phyloP scores from a whole-genome alignment of 1,139 yeast genomes.

The Suhomyces kunorum region DNA sequence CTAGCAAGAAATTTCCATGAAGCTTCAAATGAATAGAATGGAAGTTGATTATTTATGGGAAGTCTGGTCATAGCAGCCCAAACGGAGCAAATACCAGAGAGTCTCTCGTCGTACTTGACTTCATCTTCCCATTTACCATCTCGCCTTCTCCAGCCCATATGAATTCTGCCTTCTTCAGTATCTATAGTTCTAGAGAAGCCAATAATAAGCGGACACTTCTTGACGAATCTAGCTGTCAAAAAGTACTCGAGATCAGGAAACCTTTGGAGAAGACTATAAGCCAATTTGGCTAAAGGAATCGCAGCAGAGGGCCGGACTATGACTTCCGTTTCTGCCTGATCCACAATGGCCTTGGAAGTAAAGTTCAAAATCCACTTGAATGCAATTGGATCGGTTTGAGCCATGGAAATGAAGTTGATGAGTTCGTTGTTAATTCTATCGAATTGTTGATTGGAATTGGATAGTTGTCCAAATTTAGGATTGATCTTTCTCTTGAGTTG shows the following conservation, averaged over 20 bases:
- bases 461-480: slow-evolving; percentile 89
- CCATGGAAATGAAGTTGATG: slow-evolving; percentile 45
- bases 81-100: slow-evolving; percentile 80
- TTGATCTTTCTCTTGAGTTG: slow-evolving; percentile 68
- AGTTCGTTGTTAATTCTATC: slow-evolving; percentile 54
- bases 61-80: slow-evolving; percentile 72
- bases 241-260: slow-evolving; percentile 70
- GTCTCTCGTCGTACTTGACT: slow-evolving; percentile 74
- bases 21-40: slow-evolving; percentile 34
- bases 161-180: slow-evolving; percentile 76
- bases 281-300: slow-evolving; percentile 71
- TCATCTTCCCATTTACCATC: slow-evolving; percentile 78
- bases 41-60: slow-evolving; percentile 19
- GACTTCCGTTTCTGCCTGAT: slow-evolving; percentile 93
- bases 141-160: slow-evolving; percentile 81
- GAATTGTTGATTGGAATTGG: slow-evolving; percentile 67
- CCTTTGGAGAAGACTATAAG: slow-evolving; percentile 53
- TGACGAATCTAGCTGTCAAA: slow-evolving; percentile 77
- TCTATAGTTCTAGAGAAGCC: slow-evolving; percentile 76
- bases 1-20: slow-evolving; percentile 82
- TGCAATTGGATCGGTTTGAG: slow-evolving; percentile 50
- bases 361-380: slow-evolving; percentile 77
- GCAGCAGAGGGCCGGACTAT: slow-evolving; percentile 79
- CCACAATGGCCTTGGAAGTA: slow-evolving; percentile 78
- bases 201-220: slow-evolving; percentile 85